A percentile compares a stretch with the other conserved stretches of the same genome.
Conservation (phyloP, 1,284 basidiomycete species). For the Cryptococcus sp. region DNA sequence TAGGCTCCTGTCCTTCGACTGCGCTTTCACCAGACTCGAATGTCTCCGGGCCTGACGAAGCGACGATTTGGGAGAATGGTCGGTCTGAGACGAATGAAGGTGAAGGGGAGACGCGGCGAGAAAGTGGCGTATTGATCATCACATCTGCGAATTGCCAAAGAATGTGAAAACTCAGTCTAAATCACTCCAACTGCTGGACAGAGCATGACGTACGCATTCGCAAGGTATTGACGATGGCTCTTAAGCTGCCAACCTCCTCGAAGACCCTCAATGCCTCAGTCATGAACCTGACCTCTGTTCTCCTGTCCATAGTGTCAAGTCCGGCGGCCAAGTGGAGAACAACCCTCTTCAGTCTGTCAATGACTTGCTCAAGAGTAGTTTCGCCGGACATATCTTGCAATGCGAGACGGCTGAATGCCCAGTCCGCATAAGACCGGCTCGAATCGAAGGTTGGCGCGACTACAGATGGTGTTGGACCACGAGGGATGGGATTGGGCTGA, state of each 20-base stretch:
- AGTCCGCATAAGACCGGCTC: slow-evolving; percentile 26
- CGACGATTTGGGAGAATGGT: neutral
- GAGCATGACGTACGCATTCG: slow-evolving; percentile 61
- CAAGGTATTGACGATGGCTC: slow-evolving; percentile 72
- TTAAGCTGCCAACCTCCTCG: slow-evolving; percentile 72
- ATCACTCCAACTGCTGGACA: neutral
- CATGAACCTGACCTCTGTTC: slow-evolving; percentile 49
- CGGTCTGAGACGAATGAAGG: neutral
- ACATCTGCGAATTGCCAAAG: slow-evolving; percentile 20
- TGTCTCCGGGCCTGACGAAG: neutral
- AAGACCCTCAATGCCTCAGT: slow-evolving; percentile 71
- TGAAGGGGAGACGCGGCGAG: neutral
- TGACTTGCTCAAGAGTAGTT: slow-evolving; percentile 14
- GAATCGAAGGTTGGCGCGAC: slow-evolving; percentile 21
- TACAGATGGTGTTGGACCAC: slow-evolving; percentile 2
- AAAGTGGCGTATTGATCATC: slow-evolving; percentile 27
- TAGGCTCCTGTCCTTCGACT: neutral
- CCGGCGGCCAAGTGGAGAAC: slow-evolving; percentile 36
- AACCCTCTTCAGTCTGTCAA: slow-evolving; percentile 24
- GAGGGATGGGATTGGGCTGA: neutral
- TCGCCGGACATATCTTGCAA: neutral
- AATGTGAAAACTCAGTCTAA: neutral
- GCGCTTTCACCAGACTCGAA: neutral
- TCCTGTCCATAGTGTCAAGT: slow-evolving; percentile 38
- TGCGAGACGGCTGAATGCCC: slow-evolving; percentile 20